These are phyloP conservation scores for Leccinum subtestaceum DNA, from an alignment of 768 basidiomycete genomes.

Conservation along the genomic window DNA sequence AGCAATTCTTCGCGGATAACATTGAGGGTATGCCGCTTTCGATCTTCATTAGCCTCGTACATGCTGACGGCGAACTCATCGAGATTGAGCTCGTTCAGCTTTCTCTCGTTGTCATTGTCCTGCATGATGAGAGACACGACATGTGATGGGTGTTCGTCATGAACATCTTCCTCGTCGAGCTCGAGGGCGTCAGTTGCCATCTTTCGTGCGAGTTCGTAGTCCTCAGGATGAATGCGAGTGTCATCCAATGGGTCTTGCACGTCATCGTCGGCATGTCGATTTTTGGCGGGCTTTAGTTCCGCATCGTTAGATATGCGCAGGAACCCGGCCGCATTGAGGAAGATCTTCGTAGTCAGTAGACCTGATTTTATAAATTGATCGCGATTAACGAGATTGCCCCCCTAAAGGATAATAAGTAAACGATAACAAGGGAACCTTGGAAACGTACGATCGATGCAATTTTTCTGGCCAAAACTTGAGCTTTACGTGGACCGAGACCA, in stretches of 20 bases:
- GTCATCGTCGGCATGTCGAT: conserved; percentile 59
- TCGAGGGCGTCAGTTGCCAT: conserved; percentile 98
- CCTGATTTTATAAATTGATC: conserved; percentile 82
- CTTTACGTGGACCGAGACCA: conserved; percentile 94
- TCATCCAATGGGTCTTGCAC: conserved; percentile 87
- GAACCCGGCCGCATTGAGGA: conserved; percentile 91
- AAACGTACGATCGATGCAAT: conserved; percentile 68
- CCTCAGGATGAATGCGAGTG: conserved; percentile 95
- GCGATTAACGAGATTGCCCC: conserved; percentile 82
- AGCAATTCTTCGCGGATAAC: conserved; percentile 85
- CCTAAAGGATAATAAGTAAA: conserved; percentile 44
- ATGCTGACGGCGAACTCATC: conserved; percentile 96
- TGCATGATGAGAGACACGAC: conserved; percentile 85
- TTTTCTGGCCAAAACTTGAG: conserved; percentile 77
- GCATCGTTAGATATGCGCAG: conserved; percentile 78
- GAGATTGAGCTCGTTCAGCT: conserved; percentile 86
- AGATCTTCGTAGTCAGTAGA: conserved; percentile 81
- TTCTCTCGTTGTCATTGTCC: conserved; percentile 72
- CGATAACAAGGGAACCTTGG: not conserved
- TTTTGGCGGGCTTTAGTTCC: conserved; percentile 59
- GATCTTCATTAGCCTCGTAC: conserved; percentile 75
- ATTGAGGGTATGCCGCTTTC: conserved; percentile 87
- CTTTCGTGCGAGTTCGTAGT: conserved; percentile 96
- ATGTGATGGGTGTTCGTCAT: conserved; percentile 88
- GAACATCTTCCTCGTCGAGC: conserved; percentile 95